These are phyloP conservation scores for Syzygium aromaticum DNA, from an alignment of 345 rosid species.

Conservation along the genomic window DNA sequence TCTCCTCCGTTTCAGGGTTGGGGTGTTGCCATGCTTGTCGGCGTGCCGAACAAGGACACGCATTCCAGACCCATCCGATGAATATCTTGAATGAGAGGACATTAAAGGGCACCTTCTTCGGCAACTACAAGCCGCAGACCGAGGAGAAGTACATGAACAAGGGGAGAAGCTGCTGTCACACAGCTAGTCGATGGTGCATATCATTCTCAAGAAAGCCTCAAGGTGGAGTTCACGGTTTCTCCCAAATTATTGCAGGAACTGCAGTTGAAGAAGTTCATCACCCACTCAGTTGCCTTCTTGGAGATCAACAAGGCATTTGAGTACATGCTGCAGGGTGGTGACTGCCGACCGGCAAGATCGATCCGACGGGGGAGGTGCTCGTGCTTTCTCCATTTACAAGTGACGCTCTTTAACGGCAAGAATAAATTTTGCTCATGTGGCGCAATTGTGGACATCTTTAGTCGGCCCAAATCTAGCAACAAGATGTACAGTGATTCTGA, in stretches of 20 bases:
- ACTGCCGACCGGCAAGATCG: neutral
- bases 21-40: constrained; percentile 48
- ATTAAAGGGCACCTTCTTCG: constrained; percentile 43
- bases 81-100: constrained; percentile 37
- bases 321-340: constrained; percentile 21
- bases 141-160: constrained; percentile 44
- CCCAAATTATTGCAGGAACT: constrained; percentile 16
- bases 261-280: constrained; percentile 30
- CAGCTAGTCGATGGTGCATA: neutral
- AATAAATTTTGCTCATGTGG: neutral
- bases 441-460: neutral
- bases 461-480: neutral
- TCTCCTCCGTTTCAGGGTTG: constrained; percentile 23
- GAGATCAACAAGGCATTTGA: constrained; percentile 35
- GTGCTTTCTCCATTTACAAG: neutral
- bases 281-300: constrained; percentile 23
- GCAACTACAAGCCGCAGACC: constrained; percentile 45
- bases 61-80: constrained; percentile 40
- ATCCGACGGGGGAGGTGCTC: neutral
- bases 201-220: neutral
- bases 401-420: neutral
- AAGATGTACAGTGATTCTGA: neutral
- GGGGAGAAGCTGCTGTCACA: constrained; percentile 1
- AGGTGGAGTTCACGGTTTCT: neutral
- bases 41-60: constrained; percentile 34